Percentiles rank a stretch among this genome's conserved stretches.
Evolutionary conservation across 257 asterid species (phyloP).

Genomic region (Leonotis leonurus): DNA sequence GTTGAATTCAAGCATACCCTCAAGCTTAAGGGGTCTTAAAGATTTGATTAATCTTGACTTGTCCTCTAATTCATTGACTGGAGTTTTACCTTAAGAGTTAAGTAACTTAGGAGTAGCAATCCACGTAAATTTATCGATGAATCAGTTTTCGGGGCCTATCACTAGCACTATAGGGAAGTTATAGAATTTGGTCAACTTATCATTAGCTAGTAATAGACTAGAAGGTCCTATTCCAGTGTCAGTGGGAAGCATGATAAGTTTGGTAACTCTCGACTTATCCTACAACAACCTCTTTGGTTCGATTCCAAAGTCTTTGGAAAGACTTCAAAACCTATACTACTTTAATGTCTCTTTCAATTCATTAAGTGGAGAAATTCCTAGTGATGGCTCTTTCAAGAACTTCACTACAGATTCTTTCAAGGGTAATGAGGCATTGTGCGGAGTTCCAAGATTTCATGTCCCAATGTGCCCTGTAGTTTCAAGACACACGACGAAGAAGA

Average conservation of each 20-base stretch:
- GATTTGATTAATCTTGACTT: constrained; percentile 13
- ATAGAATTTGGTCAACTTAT: too few species aligned
- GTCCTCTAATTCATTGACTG: constrained; percentile 22
- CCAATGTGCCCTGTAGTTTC: too few species aligned
- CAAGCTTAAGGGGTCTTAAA: constrained; percentile 12
- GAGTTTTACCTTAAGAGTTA: constrained; percentile 11
- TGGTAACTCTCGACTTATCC: constrained; percentile 13
- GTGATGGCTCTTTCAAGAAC: constrained; percentile 16
- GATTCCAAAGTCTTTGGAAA: constrained; percentile 22
- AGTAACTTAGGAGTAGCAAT: constrained; percentile 3
- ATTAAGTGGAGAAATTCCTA: constrained; percentile 25
- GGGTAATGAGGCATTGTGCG: constrained; percentile 21
- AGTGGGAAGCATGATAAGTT: constrained; percentile 10
- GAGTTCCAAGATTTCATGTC: constrained; percentile 13
- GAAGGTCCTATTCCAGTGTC: constrained; percentile 18
- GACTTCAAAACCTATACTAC: not conserved
- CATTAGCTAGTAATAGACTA: not conserved
- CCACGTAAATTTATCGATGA: constrained; percentile 10
- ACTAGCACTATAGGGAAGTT: constrained; percentile 20
- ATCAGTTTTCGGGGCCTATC: constrained; percentile 24
- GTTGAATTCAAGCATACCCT: constrained; percentile 17
- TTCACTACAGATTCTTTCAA: constrained; percentile 23
- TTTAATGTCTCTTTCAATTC: constrained; percentile 15
- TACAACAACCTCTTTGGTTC: constrained; percentile 19
- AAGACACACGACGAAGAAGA: too few species aligned